Base-by-base conservation (phyloP, 805 yeast genomes). In the Pichia californica region DNA sequence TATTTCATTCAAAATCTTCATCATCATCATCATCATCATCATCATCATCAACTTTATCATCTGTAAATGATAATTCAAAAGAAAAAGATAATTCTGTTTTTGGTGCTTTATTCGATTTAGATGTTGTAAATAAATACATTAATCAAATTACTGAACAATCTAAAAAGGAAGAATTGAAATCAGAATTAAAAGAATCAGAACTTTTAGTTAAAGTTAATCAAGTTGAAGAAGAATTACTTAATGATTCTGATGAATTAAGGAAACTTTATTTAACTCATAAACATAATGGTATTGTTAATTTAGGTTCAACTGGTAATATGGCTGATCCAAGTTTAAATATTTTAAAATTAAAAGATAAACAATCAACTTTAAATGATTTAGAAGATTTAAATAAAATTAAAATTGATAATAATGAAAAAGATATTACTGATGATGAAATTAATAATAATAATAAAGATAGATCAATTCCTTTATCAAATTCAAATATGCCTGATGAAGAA, bases 291-390 rank as follows among this genome's bases (percentile, higher is more conserved):
- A 14, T 37, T 13, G 50, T 58, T 21, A 31, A 25, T 14, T 53
- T 52, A 32, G 64, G 64, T 7, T 53, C 63, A 5, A 53, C 61
- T 4, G 64, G 64, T 16, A 60, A 60, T 36, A 31, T 48, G 20
- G 38, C 35, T 15, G 26, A 30, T 26, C 36, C 10, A 10, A 27
- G 21, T 31, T 32, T 35, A 18, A 40, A 26, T 14, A n/a, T 15
- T 26, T 32, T 31, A 31, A 41, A 34, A 35, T 34, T 50, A 52
- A 16, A 48, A 50, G 45, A 50, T 53, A 14, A 45, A 20, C n/a
- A 26, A 7, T 11, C 33, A 3, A 7, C 19, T 21, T 28, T 29
- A 8, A 27, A 28, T 16, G 15, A 5, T 19, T 18, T 28, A 7
- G 41, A 31, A 19, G 9, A 28, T 16, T 20, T 29, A n/a, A 15